A percentile compares a stretch with the other conserved stretches of the same genome.
phyloP scores from a whole-genome alignment of 208 protist species.

The Trypanosoma mega region DNA sequence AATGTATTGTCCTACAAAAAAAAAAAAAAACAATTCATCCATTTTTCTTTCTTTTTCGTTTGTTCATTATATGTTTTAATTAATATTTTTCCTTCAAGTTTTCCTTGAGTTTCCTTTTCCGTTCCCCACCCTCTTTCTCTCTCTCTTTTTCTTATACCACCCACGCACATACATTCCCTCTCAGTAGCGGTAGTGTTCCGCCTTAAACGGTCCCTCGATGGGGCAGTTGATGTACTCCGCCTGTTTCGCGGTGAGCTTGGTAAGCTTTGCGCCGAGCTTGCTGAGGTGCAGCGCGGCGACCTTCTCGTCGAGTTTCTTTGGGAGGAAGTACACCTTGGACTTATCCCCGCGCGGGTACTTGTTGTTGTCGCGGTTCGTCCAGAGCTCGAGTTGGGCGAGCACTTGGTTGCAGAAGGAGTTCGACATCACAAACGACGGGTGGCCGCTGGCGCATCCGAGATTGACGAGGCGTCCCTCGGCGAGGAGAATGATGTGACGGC shows the following conservation, averaged over 20 bases:
- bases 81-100: background rate
- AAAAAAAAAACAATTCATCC: too few species aligned
- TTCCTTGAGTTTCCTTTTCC: background rate
- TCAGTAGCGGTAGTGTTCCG: conserved; percentile 98
- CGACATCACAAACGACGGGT: conserved; percentile 99
- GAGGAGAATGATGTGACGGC: conserved; percentile 95
- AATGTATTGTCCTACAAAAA: too few species aligned
- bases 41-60: too few species aligned
- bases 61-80: background rate
- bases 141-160: background rate
- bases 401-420: conserved; percentile 99
- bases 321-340: conserved; percentile 96
- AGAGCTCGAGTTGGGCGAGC: conserved; percentile 99
- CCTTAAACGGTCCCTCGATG: conserved; percentile 98
- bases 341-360: conserved; percentile 94
- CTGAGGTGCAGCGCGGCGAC: conserved; percentile 98
- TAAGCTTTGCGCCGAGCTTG: conserved; percentile 98
- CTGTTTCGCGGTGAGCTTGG: conserved; percentile 95
- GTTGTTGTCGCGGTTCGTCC: conserved; percentile 88
- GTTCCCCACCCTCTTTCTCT: conserved; percentile 3
- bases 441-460: conserved; percentile 99
- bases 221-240: conserved; percentile 98
- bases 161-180: background rate
- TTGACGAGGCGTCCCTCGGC: conserved; percentile 98
- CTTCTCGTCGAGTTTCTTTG: conserved; percentile 99